Evolutionary conservation across 352 stramenopile species (phyloP), one percentile per base, ranked within the genome.

Genomic region (Globisporangium spiculum): DNA sequence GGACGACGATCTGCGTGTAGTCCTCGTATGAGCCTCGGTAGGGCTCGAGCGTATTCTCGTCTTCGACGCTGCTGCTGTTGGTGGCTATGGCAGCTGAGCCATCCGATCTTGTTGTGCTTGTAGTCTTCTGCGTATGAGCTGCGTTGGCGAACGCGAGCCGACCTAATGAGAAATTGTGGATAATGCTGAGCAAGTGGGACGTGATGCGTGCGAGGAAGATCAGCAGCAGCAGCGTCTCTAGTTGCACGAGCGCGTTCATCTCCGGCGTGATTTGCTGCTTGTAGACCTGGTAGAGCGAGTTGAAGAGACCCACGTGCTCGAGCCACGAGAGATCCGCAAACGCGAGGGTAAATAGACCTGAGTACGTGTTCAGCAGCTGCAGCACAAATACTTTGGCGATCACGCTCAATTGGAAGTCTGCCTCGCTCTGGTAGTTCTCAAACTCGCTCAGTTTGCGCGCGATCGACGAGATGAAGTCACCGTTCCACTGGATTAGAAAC

Each of bases 321-420:
- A 66, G 18, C 34, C 52, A 41, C 22, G 8, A 8, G 7, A 73
- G 1, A 56, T 75, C 62, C 0, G 59, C 60, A 53, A 89, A 71
- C 62, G 74, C 63, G 1, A 86, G 26, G 14, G 86, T 46, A 7
- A 79, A 53, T 14, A 86, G 61, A 9, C 73, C 79, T 10, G 74
- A 68, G 32, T 78, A 85, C 1, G 69, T 78, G 59, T 81, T 78
- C 48, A 79, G 34, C 22, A 78, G 32, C 54, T 87, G 75, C 34
- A 89, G 64, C 6, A 41, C 60, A 65, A 89, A 86, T 18, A 86
- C 41, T 65, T 87, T 89, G 18, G 65, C 57, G 27, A 84, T 60
- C 3, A 84, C 64, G 26, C 67, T 74, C 24, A 60, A 55, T 38
- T 74, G 69, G 66, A 83, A 81, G 0, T 54, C 53, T 3, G 34